Percentiles rank a stretch among this genome's conserved stretches.
phyloP scores from a whole-genome alignment of 1,284 basidiomycete species.

The Fomitopsis schrenkii region DNA sequence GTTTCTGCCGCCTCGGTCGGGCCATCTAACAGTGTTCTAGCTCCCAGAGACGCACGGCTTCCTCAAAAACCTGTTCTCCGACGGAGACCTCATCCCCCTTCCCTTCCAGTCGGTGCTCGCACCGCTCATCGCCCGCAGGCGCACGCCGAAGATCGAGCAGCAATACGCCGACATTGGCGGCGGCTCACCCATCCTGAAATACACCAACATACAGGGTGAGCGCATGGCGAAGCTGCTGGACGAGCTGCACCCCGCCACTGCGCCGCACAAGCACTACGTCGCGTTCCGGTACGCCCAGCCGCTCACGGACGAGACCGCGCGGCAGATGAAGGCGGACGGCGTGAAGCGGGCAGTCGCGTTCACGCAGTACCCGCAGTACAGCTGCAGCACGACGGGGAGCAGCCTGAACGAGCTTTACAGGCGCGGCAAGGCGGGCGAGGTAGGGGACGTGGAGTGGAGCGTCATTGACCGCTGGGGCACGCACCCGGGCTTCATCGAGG shows the following conservation, averaged over 20 bases:
- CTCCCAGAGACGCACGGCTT: conserved; percentile 87
- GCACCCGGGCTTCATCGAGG: conserved; percentile 91
- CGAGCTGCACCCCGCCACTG: conserved; percentile 88
- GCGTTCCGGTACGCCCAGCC: conserved; percentile 94
- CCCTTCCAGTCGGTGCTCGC: conserved; percentile 90
- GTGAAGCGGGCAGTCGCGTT: conserved; percentile 94
- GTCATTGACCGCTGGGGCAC: conserved; percentile 98
- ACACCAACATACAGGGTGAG: conserved; percentile 87
- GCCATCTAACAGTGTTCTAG: conserved; percentile 32
- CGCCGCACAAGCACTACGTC: conserved; percentile 95
- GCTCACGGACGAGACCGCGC: conserved; percentile 80
- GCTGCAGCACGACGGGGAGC: conserved; percentile 96
- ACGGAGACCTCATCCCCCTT: conserved; percentile 94
- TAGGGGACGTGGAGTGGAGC: conserved; percentile 85
- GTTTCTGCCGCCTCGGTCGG: neutral
- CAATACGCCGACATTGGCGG: conserved; percentile 97
- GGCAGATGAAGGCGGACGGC: conserved; percentile 87
- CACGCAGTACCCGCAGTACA: conserved; percentile 99
- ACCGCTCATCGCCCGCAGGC: conserved; percentile 84
- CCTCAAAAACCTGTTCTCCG: conserved; percentile 90
- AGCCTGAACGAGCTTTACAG: conserved; percentile 92
- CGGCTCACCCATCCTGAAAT: conserved; percentile 94
- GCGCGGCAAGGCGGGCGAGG: conserved; percentile 50
- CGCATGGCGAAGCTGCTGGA: conserved; percentile 91
- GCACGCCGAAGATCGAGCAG: conserved; percentile 93